Percentiles rank a stretch among this genome's conserved stretches.
Evolutionary conservation across 768 basidiomycete species (phyloP).

Genomic region (Lentinula raphanica): DNA sequence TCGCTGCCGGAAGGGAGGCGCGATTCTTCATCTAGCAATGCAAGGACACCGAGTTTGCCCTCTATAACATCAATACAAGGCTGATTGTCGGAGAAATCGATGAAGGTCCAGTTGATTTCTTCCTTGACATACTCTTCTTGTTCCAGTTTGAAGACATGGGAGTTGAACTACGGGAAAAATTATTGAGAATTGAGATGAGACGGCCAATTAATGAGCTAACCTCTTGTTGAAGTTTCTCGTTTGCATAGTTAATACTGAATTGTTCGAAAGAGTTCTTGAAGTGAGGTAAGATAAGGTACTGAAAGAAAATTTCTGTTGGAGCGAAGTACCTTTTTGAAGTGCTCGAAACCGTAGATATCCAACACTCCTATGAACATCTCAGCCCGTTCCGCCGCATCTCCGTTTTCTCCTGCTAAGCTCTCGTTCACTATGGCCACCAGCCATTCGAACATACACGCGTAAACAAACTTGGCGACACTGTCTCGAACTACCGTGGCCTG

Average conservation of each 20-base stretch:
- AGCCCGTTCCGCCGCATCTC: slow-evolving; percentile 82
- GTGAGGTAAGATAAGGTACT: neutral
- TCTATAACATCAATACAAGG: slow-evolving; percentile 99
- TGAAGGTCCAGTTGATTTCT: slow-evolving; percentile 99
- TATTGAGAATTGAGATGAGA: neutral
- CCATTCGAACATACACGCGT: slow-evolving; percentile 99
- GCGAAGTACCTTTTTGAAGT: slow-evolving; percentile 81
- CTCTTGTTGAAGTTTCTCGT: slow-evolving; percentile 97
- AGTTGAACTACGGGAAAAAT: slow-evolving; percentile 79
- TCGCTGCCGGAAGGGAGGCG: slow-evolving; percentile 93
- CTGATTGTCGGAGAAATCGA: slow-evolving; percentile 98
- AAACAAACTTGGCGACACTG: slow-evolving; percentile 97
- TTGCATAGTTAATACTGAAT: slow-evolving; percentile 99
- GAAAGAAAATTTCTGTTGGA: neutral
- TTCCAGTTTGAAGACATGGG: slow-evolving; percentile 98
- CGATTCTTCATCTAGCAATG: slow-evolving; percentile 96
- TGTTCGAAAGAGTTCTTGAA: slow-evolving; percentile 86
- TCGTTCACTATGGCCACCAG: slow-evolving; percentile 96
- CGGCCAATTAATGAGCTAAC: slow-evolving; percentile 33
- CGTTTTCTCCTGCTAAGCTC: slow-evolving; percentile 91
- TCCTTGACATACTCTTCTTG: slow-evolving; percentile 99
- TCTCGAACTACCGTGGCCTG: slow-evolving; percentile 94
- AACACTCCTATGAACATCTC: slow-evolving; percentile 99
- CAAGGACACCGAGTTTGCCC: slow-evolving; percentile 91
- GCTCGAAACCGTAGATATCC: slow-evolving; percentile 97